Evolutionary conservation across 176 grass and related monocot species (phyloP).

Genomic region (Eleusine coracana): DNA sequence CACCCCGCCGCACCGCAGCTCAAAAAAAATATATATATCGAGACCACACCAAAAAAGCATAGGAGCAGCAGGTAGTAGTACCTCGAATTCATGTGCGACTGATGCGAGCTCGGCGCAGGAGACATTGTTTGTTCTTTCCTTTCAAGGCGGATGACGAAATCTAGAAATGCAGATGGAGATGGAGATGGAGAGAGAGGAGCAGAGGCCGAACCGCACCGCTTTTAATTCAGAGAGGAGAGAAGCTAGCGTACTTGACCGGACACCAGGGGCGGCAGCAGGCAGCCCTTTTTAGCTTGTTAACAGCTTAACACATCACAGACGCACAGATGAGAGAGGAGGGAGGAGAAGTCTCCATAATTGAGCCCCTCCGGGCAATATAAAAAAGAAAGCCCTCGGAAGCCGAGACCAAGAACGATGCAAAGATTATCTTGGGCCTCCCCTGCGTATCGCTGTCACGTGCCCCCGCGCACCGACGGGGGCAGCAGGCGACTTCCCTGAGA

Average conservation of each 20-base stretch:
- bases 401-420: conserved; percentile 50
- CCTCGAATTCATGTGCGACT: conserved; percentile 47
- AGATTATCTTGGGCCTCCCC: conserved; percentile 50
- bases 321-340: neutral
- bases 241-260: conserved; percentile 36
- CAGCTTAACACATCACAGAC: conserved; percentile 5
- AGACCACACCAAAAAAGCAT: neutral
- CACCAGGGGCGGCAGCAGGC: neutral
- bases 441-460: conserved; percentile 68
- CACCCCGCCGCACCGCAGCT: neutral
- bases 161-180: neutral
- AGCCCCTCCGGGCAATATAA: conserved; percentile 17
- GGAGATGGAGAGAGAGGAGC: neutral
- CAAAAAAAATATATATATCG: neutral
- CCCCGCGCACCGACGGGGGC: conserved; percentile 48
- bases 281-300: conserved; percentile 48
- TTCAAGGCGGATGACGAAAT: neutral
- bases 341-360: conserved; percentile 21
- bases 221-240: conserved; percentile 31
- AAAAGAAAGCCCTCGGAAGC: conserved; percentile 13
- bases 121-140: conserved; percentile 35
- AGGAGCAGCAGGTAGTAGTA: neutral
- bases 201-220: neutral
- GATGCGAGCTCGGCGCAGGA: conserved; percentile 50
- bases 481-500: conserved; percentile 15